Evolutionary conservation across 768 basidiomycete species (phyloP).

Genomic region (Candolleomyces aberdarensis): DNA sequence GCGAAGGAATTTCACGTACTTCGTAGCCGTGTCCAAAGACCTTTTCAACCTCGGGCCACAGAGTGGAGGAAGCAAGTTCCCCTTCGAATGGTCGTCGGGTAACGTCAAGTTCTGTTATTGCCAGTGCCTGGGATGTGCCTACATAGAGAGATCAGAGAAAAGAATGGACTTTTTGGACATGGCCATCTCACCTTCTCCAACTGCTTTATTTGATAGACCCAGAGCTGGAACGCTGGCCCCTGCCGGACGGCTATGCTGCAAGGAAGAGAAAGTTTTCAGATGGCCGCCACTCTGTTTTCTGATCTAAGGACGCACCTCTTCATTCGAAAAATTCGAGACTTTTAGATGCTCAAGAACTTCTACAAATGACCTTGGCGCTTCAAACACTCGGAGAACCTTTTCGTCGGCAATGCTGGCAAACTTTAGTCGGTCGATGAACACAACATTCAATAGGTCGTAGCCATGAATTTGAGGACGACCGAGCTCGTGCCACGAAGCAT

Average conservation of each 20-base stretch:
- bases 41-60: constrained; percentile 98
- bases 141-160: background rate
- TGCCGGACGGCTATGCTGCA: constrained; percentile 58
- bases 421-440: constrained; percentile 69
- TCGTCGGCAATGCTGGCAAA: constrained; percentile 95
- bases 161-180: background rate
- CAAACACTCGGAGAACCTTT: constrained; percentile 92
- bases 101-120: constrained; percentile 18
- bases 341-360: constrained; percentile 51
- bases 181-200: constrained; percentile 54
- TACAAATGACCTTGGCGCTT: constrained; percentile 82
- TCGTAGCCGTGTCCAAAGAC: constrained; percentile 98
- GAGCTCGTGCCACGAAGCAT: constrained; percentile 74
- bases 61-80: constrained; percentile 79
- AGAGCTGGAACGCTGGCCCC: constrained; percentile 91
- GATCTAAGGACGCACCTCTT: constrained; percentile 40
- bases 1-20: constrained; percentile 37
- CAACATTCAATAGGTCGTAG: constrained; percentile 82
- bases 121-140: constrained; percentile 19
- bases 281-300: background rate
- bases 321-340: constrained; percentile 44
- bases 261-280: background rate
- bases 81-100: constrained; percentile 77
- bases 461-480: constrained; percentile 95
- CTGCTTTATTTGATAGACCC: constrained; percentile 91